These are phyloP conservation scores for Pittosporum tobira DNA, from an alignment of 129 eudicot genomes.

Conservation along the genomic window DNA sequence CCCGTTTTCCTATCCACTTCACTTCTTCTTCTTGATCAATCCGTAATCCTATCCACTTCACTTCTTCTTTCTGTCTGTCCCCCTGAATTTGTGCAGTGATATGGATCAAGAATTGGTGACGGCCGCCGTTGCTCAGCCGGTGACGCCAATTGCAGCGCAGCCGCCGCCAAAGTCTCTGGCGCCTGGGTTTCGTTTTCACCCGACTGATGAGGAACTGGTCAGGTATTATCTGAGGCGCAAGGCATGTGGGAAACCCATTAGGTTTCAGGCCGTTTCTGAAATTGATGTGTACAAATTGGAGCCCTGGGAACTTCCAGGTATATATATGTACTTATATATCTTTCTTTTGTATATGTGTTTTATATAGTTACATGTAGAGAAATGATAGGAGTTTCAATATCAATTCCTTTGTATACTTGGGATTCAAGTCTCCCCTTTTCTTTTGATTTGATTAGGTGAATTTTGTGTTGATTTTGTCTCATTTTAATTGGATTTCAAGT, in stretches of 20 bases:
- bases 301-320: conserved; percentile 90
- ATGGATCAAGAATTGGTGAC: conserved; percentile 50
- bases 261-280: conserved; percentile 69
- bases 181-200: conserved; percentile 90
- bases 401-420: too few relatives aligned
- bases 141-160: conserved; percentile 21
- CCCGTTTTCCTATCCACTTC: not conserved
- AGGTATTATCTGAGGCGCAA: conserved; percentile 68
- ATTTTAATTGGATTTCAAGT: too few relatives aligned
- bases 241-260: conserved; percentile 58
- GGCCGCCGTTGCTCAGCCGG: conserved; percentile 12
- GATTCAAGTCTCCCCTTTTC: conserved; percentile 1
- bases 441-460: too few relatives aligned
- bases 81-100: not conserved
- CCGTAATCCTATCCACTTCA: not conserved
- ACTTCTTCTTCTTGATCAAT: not conserved
- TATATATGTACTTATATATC: not conserved
- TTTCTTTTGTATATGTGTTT: not conserved
- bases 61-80: not conserved
- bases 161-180: conserved; percentile 63
- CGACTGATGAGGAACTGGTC: conserved; percentile 83
- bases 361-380: too few relatives aligned
- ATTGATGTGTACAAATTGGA: conserved; percentile 83
- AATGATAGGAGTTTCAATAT: too few relatives aligned
- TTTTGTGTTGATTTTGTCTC: too few relatives aligned